Evolutionary conservation across 495 filamentous ascomycete species (phyloP), one percentile per base, ranked within the genome.

Genomic region (Jackrogersella multiformis): DNA sequence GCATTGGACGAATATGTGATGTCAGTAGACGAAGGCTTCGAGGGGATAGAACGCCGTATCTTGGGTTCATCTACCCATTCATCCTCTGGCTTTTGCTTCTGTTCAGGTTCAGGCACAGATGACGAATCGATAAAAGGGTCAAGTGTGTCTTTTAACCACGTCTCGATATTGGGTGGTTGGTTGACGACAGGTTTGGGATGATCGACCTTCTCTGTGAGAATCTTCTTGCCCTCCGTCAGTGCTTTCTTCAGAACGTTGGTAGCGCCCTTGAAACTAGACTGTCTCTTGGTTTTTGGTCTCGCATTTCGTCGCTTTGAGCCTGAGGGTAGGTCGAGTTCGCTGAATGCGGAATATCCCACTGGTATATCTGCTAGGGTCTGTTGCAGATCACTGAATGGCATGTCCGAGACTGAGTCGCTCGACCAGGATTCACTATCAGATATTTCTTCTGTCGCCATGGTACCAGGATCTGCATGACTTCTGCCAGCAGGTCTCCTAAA

Each of bases 91-190:
- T 59, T 60, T 24, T 15, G 53, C 1, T 52, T 69, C 1, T 66
- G 64, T n/a, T 68, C 67, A n/a, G 69, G 55, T 48, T 67, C 56
- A 34, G 71, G 35, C 5, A 84, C 75, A 23, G 77, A 77, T 16
- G 84, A 80, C 18, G 78, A 63, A 18, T 92, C 88, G 18, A 90
- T 68, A 64, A 93, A 92, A 6, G 91, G 90, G 67, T 94, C 91
- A 9, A 86, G 81, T 1, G 90, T 92, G 20, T 82, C 82, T 49
- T 88, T 88, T 30, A 94, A 77, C 91, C 91, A 94, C 2, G 87
- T 88, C 76, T 93, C 90, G 44, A 94, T 92, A 62, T 79, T 91
- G 67, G 73, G 83, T 2, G 84, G 84, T 23, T 81, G 76, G 49
- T 85, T 85, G 13, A 64, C 57, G 1, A 73, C 76, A 24, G 79